Evolutionary conservation across 192 early-diverging fungal genomes (phyloP), one percentile per base, ranked within the genome.

Genomic region (Entophlyctis luteolus): DNA sequence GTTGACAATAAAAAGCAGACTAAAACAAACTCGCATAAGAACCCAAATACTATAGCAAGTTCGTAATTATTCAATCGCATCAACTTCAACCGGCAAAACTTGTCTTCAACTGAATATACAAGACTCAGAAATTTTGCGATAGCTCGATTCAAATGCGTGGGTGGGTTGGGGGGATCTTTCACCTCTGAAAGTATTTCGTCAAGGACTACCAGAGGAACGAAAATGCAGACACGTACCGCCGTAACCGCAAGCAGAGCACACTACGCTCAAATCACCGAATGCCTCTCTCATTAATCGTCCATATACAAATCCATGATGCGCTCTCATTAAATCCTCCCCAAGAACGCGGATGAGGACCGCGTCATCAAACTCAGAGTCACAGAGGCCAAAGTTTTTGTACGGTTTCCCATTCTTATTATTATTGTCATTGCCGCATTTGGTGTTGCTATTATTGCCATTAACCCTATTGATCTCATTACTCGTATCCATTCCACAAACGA

Each of bases 21-120:
- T 22, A 66, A 8, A 2, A 66, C 22, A 4, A 66, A 22, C 27
- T 66, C 63, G 48, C n/a, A 66, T 12, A 36, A 28, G n/a, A 54
- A 12, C 34, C 52, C 23, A 18, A 55, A 39, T 29, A 18, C n/a
- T 12, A 66, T 39, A 1, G 55, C 6, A 31, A 66, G 48, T 10
- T 54, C 45, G n/a, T 52, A 52, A 66, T 66, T 52, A 1, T 48
- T 18, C 27, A 54, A 66, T 52, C 28, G 63, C 2, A 31, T 27
- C 14, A 14, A 14, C 6, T 31, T 8, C 6, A 27, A 5, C 12
- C 10, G 33, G 29, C 22, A 14, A 31, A 52, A 4, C 28, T 42
- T 34, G 16, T 4, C 20, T 37, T 66, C 63, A 1, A 28, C 39
- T 23, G n/a, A 66, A n/a, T 8, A 25, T 8, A 62, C 10, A 10